Evolutionary conservation across 2,329 filamentous ascomycete genomes (phyloP).

Genomic region (Fusarium humuli): DNA sequence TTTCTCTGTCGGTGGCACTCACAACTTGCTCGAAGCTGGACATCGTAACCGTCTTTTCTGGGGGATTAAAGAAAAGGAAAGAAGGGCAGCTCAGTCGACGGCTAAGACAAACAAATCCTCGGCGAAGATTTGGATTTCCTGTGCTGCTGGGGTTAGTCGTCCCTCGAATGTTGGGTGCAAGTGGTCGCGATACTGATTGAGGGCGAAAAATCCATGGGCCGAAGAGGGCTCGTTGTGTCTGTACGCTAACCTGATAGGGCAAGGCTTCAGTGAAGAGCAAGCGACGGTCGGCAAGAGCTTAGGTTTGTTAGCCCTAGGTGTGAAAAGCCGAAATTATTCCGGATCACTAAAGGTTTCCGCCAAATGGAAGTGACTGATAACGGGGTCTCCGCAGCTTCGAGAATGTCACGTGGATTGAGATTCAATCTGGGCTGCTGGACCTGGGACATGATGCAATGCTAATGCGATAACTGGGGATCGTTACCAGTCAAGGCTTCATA

Average conservation of each 20-base stretch:
- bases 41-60: slow-evolving; percentile 63
- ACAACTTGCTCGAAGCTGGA: slow-evolving; percentile 78
- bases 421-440: neutral
- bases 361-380: slow-evolving; percentile 2
- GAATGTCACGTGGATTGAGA: slow-evolving; percentile 27
- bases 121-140: slow-evolving; percentile 55
- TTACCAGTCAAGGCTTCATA: neutral
- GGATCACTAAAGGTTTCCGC: slow-evolving; percentile 14
- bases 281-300: slow-evolving; percentile 52
- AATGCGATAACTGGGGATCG: neutral
- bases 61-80: slow-evolving; percentile 48
- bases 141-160: slow-evolving; percentile 58
- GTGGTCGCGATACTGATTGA: slow-evolving; percentile 56
- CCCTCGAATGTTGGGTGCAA: slow-evolving; percentile 53
- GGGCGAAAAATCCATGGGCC: slow-evolving; percentile 56
- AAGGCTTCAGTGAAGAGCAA: slow-evolving; percentile 47
- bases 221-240: slow-evolving; percentile 56
- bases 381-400: neutral
- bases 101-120: slow-evolving; percentile 53
- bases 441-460: neutral
- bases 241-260: slow-evolving; percentile 52
- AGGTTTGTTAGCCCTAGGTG: slow-evolving; percentile 57
- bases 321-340: slow-evolving; percentile 49
- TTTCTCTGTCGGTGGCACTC: slow-evolving; percentile 58
- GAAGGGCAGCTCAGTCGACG: slow-evolving; percentile 52